Evolutionary conservation across 345 rosid species (phyloP).

Genomic region (Trapa incisa): DNA sequence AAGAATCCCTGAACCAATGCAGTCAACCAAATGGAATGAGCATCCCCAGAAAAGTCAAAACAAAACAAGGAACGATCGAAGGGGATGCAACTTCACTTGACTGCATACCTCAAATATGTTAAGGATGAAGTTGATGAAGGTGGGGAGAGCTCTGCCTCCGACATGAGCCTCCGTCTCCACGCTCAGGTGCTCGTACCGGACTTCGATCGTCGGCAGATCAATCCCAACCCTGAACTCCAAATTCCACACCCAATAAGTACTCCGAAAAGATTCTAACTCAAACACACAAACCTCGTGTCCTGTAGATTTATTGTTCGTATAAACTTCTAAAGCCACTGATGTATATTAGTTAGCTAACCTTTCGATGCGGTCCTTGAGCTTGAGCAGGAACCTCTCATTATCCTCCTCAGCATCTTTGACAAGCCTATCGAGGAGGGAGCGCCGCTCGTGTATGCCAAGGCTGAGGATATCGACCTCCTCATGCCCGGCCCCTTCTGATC

Average conservation of each 20-base stretch:
- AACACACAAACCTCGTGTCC: neutral
- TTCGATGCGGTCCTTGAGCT: constrained; percentile 21
- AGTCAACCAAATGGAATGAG: neutral
- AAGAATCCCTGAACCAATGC: constrained; percentile 4
- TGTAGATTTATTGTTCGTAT: too few relatives aligned
- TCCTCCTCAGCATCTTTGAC: constrained; percentile 21
- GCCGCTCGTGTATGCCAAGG: constrained; percentile 16
- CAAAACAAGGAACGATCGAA: too few relatives aligned
- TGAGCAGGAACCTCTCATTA: constrained; percentile 22
- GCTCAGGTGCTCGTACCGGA: constrained; percentile 44
- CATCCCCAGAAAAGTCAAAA: neutral
- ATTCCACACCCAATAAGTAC: neutral
- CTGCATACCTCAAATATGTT: constrained; percentile 50
- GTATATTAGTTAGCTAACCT: neutral
- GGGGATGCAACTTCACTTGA: neutral
- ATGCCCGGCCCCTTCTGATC: constrained; percentile 13
- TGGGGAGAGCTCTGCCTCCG: constrained; percentile 84
- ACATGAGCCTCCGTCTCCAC: constrained; percentile 55
- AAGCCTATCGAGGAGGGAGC: constrained; percentile 22
- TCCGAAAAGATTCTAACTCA: neutral
- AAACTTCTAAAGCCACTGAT: neutral
- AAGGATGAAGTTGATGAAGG: constrained; percentile 43
- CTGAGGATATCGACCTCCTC: constrained; percentile 14
- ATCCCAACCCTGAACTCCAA: constrained; percentile 49
- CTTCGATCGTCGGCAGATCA: constrained; percentile 66